Evolutionary conservation across 192 early-diverging fungal species (phyloP), one percentile per base, ranked within the genome.

Genomic region (Geranomyces michiganensis): DNA sequence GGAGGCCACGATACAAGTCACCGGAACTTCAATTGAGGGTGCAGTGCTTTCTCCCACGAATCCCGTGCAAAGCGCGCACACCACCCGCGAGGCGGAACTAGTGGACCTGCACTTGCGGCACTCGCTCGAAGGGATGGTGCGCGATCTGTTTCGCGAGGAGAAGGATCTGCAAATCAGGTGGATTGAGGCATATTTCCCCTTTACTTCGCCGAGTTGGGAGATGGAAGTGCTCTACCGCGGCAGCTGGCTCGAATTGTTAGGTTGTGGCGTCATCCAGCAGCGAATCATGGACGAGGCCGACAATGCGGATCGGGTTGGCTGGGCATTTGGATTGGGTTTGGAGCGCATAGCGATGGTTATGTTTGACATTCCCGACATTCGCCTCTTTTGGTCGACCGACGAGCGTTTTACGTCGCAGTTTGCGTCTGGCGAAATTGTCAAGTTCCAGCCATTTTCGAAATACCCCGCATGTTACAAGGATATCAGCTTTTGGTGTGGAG

Each of bases 291-390:
- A 91, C 70, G 79, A 80, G 5, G 83, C 89, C 8, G 86, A 88
- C 24, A 81, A 87, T 55, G 26, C 85, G 0, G 88, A 93, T 56
- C 88, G 90, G 47, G 81, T 99, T 63, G 97, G 94, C 26, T 99
- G 97, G 97, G 97, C 97, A 22, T 97, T 96, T 79, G 97, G 97
- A n/a, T 84, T 97, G 67, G 97, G 97, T 13, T 83, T 99, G 21
- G 97, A 99, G 77, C 81, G 97, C 10, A 84, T 99, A 59, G 94
- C 97, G 0, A 94, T 99, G 93, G 92, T 96, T 44, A 48, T 99
- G 66, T 99, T 94, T 82, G 89, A 87, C 66, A 92, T 99, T 29
- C 93, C 93, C 0, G 97, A 99, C 72, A 99, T 99, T 65, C 89
- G 97, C 12, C 79, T 99, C 29, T 99, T 99, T 77, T 99, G 97